These are phyloP conservation scores for Eutypella sp. DNA, from an alignment of 2,329 filamentous ascomycete genomes.

Conservation along the genomic window DNA sequence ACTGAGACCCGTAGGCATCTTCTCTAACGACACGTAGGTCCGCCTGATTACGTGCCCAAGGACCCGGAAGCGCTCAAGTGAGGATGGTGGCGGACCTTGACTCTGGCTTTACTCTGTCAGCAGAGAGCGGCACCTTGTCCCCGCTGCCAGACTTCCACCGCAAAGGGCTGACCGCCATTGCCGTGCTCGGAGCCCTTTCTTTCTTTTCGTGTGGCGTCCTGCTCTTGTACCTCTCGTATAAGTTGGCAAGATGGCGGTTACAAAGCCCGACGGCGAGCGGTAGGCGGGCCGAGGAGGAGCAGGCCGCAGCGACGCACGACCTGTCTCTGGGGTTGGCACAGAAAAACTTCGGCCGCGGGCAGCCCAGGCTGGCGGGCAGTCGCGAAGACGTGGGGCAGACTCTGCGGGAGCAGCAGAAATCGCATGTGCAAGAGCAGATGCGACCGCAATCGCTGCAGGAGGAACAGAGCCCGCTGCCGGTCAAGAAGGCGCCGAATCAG, in stretches of 20 bases:
- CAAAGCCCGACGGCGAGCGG: constrained; percentile 11
- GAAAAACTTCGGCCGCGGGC: constrained; percentile 11
- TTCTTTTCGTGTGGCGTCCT: constrained; percentile 30
- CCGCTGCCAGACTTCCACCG: constrained; percentile 30
- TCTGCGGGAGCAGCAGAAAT: background rate
- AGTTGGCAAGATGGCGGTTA: constrained; percentile 30
- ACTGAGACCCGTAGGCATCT: too few species aligned
- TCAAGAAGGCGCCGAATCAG: constrained; percentile 49
- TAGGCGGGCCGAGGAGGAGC: constrained; percentile 10
- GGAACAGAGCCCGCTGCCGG: background rate
- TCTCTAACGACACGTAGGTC: too few species aligned
- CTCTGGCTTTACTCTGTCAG: background rate
- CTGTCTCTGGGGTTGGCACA: constrained; percentile 13
- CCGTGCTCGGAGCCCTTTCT: constrained; percentile 31
- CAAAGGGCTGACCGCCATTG: constrained; percentile 33
- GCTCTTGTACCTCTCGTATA: constrained; percentile 30
- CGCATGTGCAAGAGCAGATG: background rate
- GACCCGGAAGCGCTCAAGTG: background rate
- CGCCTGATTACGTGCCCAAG: background rate
- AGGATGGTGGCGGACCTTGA: background rate
- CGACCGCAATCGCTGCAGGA: background rate
- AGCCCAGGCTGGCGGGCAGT: constrained; percentile 9
- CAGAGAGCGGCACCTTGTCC: constrained; percentile 21
- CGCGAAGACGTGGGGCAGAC: constrained; percentile 1
- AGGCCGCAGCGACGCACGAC: constrained; percentile 11